A percentile compares a stretch with the other conserved stretches of the same genome.
These are phyloP conservation scores for Arabidopsis lyrata DNA, from an alignment of 441 rosid genomes.

Conservation along the genomic window DNA sequence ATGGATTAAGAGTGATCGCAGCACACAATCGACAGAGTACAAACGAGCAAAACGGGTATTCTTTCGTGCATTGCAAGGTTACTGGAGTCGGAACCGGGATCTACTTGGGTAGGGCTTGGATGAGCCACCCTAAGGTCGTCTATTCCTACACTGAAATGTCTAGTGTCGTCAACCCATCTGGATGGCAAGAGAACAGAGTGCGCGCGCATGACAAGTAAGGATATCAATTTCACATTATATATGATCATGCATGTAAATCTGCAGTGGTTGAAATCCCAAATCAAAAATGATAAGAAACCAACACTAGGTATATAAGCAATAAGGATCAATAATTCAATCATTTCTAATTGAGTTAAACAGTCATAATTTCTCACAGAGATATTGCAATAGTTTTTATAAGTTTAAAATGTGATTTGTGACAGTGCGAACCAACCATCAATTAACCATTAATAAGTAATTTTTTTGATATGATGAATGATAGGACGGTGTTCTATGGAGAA, in stretches of 20 bases:
- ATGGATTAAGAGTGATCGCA: constrained; percentile 50
- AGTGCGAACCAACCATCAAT: neutral
- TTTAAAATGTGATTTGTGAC: neutral
- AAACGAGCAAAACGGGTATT: constrained; percentile 51
- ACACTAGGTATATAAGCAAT: neutral
- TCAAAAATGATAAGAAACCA: neutral
- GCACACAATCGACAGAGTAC: constrained; percentile 57
- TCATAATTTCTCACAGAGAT: neutral
- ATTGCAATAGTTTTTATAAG: neutral
- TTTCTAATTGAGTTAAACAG: no score
- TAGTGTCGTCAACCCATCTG: constrained; percentile 44
- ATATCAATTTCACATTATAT: constrained; percentile 17
- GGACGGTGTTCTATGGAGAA: constrained; percentile 63
- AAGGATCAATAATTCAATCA: no score
- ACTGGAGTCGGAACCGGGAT: constrained; percentile 54
- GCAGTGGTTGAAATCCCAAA: neutral
- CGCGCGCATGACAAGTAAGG: constrained; percentile 47
- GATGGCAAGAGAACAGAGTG: constrained; percentile 53
- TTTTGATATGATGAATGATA: neutral
- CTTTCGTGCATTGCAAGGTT: constrained; percentile 58
- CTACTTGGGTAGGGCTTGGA: constrained; percentile 70
- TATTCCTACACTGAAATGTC: constrained; percentile 63
- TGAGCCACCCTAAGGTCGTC: constrained; percentile 60
- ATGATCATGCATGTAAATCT: neutral
- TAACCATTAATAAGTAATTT: no score